Base-by-base conservation (phyloP, 192 early-diverging fungal genomes). In the Allomyces javanicus region DNA sequence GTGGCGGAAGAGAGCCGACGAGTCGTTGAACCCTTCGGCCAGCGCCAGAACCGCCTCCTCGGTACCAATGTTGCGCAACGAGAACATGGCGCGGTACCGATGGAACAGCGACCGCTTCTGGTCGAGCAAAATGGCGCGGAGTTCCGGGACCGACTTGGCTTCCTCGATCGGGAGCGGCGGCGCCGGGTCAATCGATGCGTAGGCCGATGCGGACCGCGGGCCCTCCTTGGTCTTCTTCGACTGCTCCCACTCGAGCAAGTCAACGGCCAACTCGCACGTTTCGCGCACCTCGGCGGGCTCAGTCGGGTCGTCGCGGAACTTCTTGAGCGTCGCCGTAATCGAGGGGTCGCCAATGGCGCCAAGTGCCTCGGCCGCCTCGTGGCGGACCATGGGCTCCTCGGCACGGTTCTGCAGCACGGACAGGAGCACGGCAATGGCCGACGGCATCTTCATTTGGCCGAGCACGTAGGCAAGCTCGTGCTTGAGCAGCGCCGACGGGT, bases 401-500 rank as follows among this genome's bases (percentile, higher is more conserved):
- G 73, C 69, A 64, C 70, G 73, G 61, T 83, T 71, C n/a, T 75
- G 79, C 67, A 98, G 77, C 11, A 94, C 88, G 25, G 68, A 66
- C 55, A 73, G 68, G 7, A 98, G 78, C 21, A 80, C 74, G 0
- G 78, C 78, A 58, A 92, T 85, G 17, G 96, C 93, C 12, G 78
- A 72, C 22, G 77, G 77, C 72, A 91, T 90, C 70, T 85, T 81
- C 84, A 93, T 96, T 78, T 98, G 96, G 67, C 96, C 96, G 55
- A 98, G 74, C 64, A 90, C 90, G 78, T 96, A 98, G 63, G 93
- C 92, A 50, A 98, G 75, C 74, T 98, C 96, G 71, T 98, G 96
- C 75, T 93, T 89, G 66, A 98, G 81, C 25, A 98, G 77, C 44
- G 86, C 88, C 55, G 93, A 94, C 40, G 87, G 83, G 69, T 89